Base-by-base conservation (phyloP, 805 yeast genomes). In the Soucietia sequanensis region DNA sequence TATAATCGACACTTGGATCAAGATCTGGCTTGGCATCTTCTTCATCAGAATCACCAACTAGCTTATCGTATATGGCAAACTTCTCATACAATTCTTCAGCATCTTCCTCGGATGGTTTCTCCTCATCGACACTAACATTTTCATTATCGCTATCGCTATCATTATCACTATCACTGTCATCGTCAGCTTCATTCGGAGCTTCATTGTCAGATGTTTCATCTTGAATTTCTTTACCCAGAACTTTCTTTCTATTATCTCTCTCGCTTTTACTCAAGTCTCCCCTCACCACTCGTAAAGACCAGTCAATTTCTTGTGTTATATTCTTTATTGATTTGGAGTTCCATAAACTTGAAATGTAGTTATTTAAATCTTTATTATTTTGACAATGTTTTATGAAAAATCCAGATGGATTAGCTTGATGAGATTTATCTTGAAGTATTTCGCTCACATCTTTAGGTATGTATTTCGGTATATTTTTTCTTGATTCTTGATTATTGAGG, bases 211-310 rank as follows among this genome's bases (percentile, higher is more conserved):
- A 16, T 50, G 56, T 41, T 40, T 50, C 46, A 58, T 64, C 38
- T 5, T 27, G 27, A 22, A 18, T 21, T 23, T 37, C 40, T 26
- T 42, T 46, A 7, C 60, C 59, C 2, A 52, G 39, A 5, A 46
- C 41, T 23, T 46, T 48, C 38, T 49, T 54, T 32, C 67, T 56
- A 0, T 45, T 47, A 1, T 45, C 54, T 27, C 47, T 50, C 34
- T 67, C 73, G 31, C 69, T 65, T 15, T 58, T 53, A 3, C 64
- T 58, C 34, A 74, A 52, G 18, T 70, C 54, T 14, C 76, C 75
- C 43, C 78, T 67, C n/a, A 70, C 64, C 27, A 72, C 63, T 24
- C 67, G 68, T 42, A 73, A 59, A 31, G 66, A 38, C 78, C 63
- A 63, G 47, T 75, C 61, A 50, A 70, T 47, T 43, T 64, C 68